phyloP scores from a whole-genome alignment of 169 alveolate genomes.

The Amoebophrya sp. region DNA sequence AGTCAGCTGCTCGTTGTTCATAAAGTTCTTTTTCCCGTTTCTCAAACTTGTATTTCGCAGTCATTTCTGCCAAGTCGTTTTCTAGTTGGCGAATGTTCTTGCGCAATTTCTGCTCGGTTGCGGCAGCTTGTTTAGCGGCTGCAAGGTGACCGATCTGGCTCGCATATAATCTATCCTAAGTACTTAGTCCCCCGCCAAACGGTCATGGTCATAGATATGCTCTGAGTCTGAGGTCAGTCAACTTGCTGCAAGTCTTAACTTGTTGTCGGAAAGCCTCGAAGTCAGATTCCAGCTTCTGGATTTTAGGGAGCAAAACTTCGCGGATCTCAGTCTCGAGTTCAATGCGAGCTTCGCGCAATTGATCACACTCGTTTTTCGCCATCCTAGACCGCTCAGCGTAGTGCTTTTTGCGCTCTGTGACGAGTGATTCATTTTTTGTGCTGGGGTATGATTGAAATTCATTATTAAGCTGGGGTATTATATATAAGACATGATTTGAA shows the following conservation, averaged over 20 bases:
- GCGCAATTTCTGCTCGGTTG: background rate
- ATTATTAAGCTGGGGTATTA: background rate
- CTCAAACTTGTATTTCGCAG: background rate
- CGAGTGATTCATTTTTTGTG: background rate
- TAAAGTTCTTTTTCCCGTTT: constrained; percentile 3
- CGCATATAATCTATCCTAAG: too few relatives aligned
- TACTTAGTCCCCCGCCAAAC: too few relatives aligned
- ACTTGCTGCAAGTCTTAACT: too few relatives aligned
- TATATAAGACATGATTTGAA: background rate
- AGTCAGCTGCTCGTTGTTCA: background rate
- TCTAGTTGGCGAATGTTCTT: background rate
- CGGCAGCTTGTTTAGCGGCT: background rate
- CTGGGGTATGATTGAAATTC: background rate
- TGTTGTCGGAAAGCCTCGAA: background rate
- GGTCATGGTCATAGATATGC: too few relatives aligned
- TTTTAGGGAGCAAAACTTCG: background rate
- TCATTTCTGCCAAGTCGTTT: background rate
- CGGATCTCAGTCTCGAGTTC: background rate
- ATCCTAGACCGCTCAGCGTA: background rate
- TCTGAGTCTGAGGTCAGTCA: too few relatives aligned
- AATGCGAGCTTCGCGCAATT: background rate
- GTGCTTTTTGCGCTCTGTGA: background rate
- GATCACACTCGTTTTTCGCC: background rate
- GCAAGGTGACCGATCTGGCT: too few relatives aligned
- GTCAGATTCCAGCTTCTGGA: background rate